These are phyloP conservation scores for Cardamine occulta DNA, from an alignment of 345 rosid genomes.

Conservation along the genomic window DNA sequence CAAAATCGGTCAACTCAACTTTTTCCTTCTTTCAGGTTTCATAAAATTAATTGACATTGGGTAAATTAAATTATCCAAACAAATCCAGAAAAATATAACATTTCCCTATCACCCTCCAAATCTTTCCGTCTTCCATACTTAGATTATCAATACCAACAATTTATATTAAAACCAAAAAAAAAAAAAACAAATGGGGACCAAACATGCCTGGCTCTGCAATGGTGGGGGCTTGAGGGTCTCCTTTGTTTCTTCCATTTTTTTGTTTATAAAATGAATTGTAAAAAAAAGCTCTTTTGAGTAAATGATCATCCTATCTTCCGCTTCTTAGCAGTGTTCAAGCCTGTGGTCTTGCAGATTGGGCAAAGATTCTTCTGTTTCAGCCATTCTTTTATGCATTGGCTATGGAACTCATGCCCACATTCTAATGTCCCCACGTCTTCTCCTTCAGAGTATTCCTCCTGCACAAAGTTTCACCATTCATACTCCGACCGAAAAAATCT, in stretches of 20 bases:
- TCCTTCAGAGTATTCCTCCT: slow-evolving; percentile 78
- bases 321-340: slow-evolving; percentile 54
- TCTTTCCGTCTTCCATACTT: slow-evolving; percentile 5
- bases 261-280: slow-evolving; percentile 22
- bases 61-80: slow-evolving; percentile 36
- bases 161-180: background rate
- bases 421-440: slow-evolving; percentile 74
- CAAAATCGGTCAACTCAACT: slow-evolving; percentile 8
- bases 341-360: slow-evolving; percentile 87
- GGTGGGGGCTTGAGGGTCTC: slow-evolving; percentile 25
- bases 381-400: slow-evolving; percentile 77
- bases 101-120: slow-evolving; percentile 28
- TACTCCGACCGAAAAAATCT: background rate
- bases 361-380: slow-evolving; percentile 80
- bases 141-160: background rate
- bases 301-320: slow-evolving; percentile 34
- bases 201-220: slow-evolving; percentile 33
- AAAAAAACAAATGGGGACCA: slow-evolving; percentile 2
- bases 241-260: slow-evolving; percentile 28
- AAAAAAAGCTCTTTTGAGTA: background rate
- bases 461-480: slow-evolving; percentile 33
- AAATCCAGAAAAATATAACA: slow-evolving; percentile 25
- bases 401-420: slow-evolving; percentile 82
- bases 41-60: slow-evolving; percentile 23
- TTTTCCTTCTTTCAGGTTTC: slow-evolving; percentile 11